Base-by-base conservation (phyloP, 139 green algal species). In the Ulvella scutata region DNA sequence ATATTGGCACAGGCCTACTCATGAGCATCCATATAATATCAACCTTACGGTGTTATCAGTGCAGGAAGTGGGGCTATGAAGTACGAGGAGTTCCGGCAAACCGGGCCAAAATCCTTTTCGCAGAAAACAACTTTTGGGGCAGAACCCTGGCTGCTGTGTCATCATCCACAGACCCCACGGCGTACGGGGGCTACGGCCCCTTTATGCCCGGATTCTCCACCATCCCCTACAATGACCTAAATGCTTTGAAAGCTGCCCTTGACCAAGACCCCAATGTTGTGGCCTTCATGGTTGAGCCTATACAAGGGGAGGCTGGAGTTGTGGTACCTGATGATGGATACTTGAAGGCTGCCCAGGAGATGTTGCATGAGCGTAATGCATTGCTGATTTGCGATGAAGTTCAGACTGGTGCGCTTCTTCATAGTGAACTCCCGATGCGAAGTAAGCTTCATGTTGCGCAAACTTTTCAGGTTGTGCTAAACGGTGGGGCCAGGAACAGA, bases 241-340 rank as follows among this genome's bases (percentile, higher is more conserved):
- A 7, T 0, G 94, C 92, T 1, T 84, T 98, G 36, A 44, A 43
- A 62, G 75, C 20, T 21, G 33, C 35, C 1, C 9, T 59, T 10
- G 6, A 17, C 44, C 38, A 40, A 0, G 88, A 97, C 75, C 85
- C 87, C 13, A 92, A 93, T 82, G 91, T 98, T 36, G 91, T 94
- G 38, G 94, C 88, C 0, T 98, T 96, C 86, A 95, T 99, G 88
- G 95, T 98, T 73, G 94, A 98, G 82, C 94, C 94, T 28, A 98
- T 98, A 43, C 93, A 97, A 87, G 92, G 92, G 4, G 89, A 98
- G 85, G 92, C 93, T 0, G 93, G 93, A 10, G 91, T 97, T 34
- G 87, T 98, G n/a, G 86, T 98, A 2, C 93, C 93, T 3, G 77
- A 96, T 37, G 79, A 92, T 0, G 93, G 92, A 23, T 99, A 99